These are phyloP conservation scores for Panus rudis DNA, from an alignment of 768 basidiomycete species.

Conservation along the genomic window DNA sequence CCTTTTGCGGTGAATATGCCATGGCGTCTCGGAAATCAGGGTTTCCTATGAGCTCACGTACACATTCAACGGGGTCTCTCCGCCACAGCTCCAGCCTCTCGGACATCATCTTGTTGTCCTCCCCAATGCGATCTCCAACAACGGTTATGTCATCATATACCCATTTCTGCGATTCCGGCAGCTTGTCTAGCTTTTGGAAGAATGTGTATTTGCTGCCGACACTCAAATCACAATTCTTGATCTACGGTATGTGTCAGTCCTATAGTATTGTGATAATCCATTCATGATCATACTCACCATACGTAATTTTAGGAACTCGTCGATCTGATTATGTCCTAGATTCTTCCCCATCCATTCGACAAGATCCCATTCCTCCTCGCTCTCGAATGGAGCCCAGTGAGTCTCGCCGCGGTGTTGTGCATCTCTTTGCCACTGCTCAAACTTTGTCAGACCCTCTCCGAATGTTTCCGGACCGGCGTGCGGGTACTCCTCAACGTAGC, in stretches of 20 bases:
- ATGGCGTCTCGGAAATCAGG: constrained; percentile 2
- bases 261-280: no score
- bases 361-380: constrained; percentile 3
- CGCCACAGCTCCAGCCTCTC: constrained; percentile 25
- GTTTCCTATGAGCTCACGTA: constrained; percentile 11
- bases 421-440: no score
- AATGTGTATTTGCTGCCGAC: no score
- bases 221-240: no score
- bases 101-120: constrained; percentile 12
- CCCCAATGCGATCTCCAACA: not conserved
- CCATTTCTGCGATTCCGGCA: constrained; percentile 4
- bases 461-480: no score
- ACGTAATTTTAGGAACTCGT: constrained; percentile 4
- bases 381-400: constrained; percentile 1
- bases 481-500: no score
- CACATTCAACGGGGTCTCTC: constrained; percentile 24
- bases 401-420: no score
- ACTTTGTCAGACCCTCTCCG: no score
- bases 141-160: not conserved
- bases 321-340: constrained; percentile 6
- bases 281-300: constrained; percentile 4
- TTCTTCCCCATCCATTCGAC: constrained; percentile 2
- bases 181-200: constrained; percentile 1
- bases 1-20: constrained; percentile 3
- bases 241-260: no score